Percentiles rank a stretch among this genome's conserved stretches.
Evolutionary conservation across 1,284 basidiomycete species (phyloP).

Genomic region (Malassezia cuniculi): DNA sequence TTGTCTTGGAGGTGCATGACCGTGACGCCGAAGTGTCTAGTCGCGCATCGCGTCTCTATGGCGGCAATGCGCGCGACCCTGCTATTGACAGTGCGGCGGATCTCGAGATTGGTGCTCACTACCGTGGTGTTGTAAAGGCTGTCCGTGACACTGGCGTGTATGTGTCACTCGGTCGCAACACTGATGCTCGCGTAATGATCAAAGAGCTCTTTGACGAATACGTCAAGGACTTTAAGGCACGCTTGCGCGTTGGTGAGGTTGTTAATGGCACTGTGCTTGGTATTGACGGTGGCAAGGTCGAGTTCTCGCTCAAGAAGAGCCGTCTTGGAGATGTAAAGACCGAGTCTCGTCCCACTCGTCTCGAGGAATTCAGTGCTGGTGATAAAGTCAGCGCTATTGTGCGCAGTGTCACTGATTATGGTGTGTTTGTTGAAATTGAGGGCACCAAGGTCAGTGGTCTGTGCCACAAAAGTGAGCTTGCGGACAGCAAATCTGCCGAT

Average conservation of each 20-base stretch:
- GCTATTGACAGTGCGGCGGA: slow-evolving; percentile 58
- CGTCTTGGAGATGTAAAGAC: slow-evolving; percentile 31
- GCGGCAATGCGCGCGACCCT: slow-evolving; percentile 51
- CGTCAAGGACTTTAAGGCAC: slow-evolving; percentile 88
- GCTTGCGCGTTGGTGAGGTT: slow-evolving; percentile 67
- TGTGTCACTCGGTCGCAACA: slow-evolving; percentile 64
- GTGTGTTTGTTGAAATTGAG: slow-evolving; percentile 78
- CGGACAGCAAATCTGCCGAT: slow-evolving; percentile 45
- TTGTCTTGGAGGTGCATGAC: slow-evolving; percentile 49
- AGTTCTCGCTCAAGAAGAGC: slow-evolving; percentile 60
- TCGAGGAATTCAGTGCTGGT: slow-evolving; percentile 36
- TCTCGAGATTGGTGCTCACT: slow-evolving; percentile 58
- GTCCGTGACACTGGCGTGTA: slow-evolving; percentile 73
- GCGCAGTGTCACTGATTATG: slow-evolving; percentile 62
- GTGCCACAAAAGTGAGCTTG: slow-evolving; percentile 60
- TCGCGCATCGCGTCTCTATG: slow-evolving; percentile 56
- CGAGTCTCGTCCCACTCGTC: slow-evolving; percentile 19
- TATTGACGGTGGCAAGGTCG: slow-evolving; percentile 63
- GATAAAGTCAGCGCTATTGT: slow-evolving; percentile 45
- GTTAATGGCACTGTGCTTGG: slow-evolving; percentile 71
- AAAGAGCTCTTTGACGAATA: slow-evolving; percentile 61
- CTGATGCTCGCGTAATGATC: slow-evolving; percentile 86
- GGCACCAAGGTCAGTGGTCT: slow-evolving; percentile 72
- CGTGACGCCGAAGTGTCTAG: slow-evolving; percentile 58
- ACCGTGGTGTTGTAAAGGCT: slow-evolving; percentile 75